phyloP scores from a whole-genome alignment of 2,329 filamentous ascomycete species.

The Sarocladiaceae sp. region DNA sequence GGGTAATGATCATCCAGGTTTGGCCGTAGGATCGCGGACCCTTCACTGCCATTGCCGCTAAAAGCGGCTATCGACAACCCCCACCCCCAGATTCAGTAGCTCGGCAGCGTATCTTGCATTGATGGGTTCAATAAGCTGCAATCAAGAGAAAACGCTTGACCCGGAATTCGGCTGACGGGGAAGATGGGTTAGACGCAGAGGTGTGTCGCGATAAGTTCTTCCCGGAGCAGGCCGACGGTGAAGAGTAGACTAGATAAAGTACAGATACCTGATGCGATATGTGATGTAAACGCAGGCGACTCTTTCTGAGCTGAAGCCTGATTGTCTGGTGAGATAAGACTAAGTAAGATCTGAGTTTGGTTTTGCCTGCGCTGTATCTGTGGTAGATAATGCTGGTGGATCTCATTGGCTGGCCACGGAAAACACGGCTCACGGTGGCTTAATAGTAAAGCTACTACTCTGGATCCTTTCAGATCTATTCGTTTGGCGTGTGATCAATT shows the following conservation, averaged over 20 bases:
- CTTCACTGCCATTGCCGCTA: conserved; percentile 5
- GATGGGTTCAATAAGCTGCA: conserved; percentile 2
- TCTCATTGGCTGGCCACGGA: conserved; percentile 4
- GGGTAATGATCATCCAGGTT: conserved; percentile 2
- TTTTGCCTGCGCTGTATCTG: background rate
- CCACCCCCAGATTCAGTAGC: conserved; percentile 1
- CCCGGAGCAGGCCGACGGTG: background rate
- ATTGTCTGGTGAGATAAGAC: conserved; percentile 6
- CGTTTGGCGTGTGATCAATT: conserved; percentile 5
- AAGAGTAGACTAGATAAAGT: conserved; percentile 6
- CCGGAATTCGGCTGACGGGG: background rate
- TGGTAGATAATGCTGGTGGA: conserved; percentile 7
- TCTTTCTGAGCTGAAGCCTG: conserved; percentile 1
- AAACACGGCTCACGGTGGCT: conserved; percentile 7
- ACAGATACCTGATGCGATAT: conserved; percentile 5
- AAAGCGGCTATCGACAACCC: conserved; percentile 1
- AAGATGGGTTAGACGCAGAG: conserved; percentile 5
- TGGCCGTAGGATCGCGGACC: conserved; percentile 3
- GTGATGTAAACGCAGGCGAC: conserved; percentile 7
- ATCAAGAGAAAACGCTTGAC: background rate
- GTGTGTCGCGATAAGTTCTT: conserved; percentile 6
- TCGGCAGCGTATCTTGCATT: conserved; percentile 2
- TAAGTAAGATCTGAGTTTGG: conserved; percentile 6
- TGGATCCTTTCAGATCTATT: conserved; percentile 4
- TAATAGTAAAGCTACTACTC: background rate